phyloP scores from a whole-genome alignment of 2,329 filamentous ascomycete species.

The Apiospora phragmitis region DNA sequence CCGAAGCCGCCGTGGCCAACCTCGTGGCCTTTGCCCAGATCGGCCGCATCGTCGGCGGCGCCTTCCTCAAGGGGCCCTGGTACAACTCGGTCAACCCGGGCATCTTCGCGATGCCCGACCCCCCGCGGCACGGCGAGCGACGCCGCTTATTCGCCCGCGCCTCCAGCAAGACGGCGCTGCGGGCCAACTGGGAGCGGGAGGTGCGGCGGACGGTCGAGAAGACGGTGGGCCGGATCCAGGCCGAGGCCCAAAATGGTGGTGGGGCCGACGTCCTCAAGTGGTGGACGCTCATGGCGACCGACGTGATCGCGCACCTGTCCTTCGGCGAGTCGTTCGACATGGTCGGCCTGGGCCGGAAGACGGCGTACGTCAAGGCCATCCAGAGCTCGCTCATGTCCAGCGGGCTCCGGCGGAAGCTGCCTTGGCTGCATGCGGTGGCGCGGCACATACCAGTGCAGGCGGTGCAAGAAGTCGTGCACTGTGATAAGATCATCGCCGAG shows the following conservation, averaged over 20 bases:
- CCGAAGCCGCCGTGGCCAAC: constrained; percentile 27
- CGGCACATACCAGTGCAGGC: background rate
- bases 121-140: background rate
- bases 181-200: background rate
- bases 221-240: constrained; percentile 36
- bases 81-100: background rate
- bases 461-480: background rate
- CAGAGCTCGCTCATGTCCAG: constrained; percentile 25
- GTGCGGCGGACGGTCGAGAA: constrained; percentile 13
- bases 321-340: constrained; percentile 58
- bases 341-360: constrained; percentile 42
- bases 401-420: constrained; percentile 30
- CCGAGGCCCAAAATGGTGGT: constrained; percentile 35
- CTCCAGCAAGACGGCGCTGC: constrained; percentile 1
- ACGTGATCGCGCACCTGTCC: constrained; percentile 52
- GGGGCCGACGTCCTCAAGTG: constrained; percentile 49
- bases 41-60: constrained; percentile 21
- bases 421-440: constrained; percentile 21
- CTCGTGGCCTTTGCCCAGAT: constrained; percentile 21
- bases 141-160: background rate
- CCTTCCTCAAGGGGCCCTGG: background rate
- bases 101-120: background rate
- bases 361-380: constrained; percentile 41
- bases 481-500: background rate
- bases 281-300: constrained; percentile 54